A percentile compares a stretch with the other conserved stretches of the same genome.
phyloP scores from a whole-genome alignment of 2,329 filamentous ascomycete genomes.

The Zasmidium citrigriseum region DNA sequence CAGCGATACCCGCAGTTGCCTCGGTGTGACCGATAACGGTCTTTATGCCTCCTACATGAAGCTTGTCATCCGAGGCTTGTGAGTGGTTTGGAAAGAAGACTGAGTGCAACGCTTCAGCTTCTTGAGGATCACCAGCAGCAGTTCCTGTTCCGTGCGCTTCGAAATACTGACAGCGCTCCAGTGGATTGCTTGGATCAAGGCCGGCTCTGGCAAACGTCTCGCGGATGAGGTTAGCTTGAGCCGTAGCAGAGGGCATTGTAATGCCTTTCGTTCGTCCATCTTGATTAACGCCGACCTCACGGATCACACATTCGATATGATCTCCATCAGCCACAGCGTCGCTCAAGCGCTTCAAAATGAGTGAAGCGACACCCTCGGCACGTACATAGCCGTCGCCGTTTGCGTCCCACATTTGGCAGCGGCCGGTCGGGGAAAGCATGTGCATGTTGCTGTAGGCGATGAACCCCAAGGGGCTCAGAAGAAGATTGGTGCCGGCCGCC shows the following conservation, averaged over 20 bases:
- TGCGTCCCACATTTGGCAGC: slow-evolving; percentile 24
- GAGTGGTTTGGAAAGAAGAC: slow-evolving; percentile 15
- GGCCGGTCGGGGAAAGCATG: slow-evolving; percentile 24
- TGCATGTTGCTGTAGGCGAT: not conserved
- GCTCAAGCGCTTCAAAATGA: slow-evolving; percentile 54
- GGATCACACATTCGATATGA: slow-evolving; percentile 42
- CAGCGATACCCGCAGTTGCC: too few species aligned
- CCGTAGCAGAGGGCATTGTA: slow-evolving; percentile 38
- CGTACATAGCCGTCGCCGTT: slow-evolving; percentile 52
- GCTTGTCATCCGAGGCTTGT: not conserved
- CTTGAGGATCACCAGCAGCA: slow-evolving; percentile 28
- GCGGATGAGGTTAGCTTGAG: slow-evolving; percentile 40
- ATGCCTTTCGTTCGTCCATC: slow-evolving; percentile 42
- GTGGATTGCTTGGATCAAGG: slow-evolving; percentile 16
- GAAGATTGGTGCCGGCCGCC: slow-evolving; percentile 23
- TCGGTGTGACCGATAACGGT: not conserved
- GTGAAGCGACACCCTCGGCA: slow-evolving; percentile 53
- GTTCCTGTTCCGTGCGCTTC: slow-evolving; percentile 39
- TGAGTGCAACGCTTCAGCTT: slow-evolving; percentile 26
- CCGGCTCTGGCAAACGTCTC: slow-evolving; percentile 38
- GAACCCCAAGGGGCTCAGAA: slow-evolving; percentile 13
- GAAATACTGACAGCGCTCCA: slow-evolving; percentile 21
- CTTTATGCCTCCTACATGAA: not conserved
- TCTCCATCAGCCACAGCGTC: slow-evolving; percentile 51
- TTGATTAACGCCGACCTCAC: slow-evolving; percentile 36